Evolutionary conservation across 2,329 filamentous ascomycete genomes (phyloP), one percentile per base, ranked within the genome.

Genomic region (Colletotrichum falcatum): DNA sequence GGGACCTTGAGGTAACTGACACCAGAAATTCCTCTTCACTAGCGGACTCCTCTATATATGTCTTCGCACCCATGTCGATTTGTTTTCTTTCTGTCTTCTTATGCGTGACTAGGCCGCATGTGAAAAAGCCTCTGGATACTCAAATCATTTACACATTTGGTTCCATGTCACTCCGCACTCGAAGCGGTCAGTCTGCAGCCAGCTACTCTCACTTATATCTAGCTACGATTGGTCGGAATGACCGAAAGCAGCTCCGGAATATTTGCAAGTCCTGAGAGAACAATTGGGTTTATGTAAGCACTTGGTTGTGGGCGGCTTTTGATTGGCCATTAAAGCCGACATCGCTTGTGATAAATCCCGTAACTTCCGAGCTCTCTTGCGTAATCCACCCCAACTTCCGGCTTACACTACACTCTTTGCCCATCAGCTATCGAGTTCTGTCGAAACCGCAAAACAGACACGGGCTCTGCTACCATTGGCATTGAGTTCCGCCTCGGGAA

Each of bases 351-450:
- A 12, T 26, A n/a, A n/a, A 33, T 42, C 12, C 7, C 20, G 54
- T 30, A 65, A 59, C 18, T 51, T 28, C 62, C 62, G 62, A 67
- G 35, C 14, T 23, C 39, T 39, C 42, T 42, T 48, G 7, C 18
- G 35, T 26, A 20, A 20, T 54, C 44, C 55, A 42, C 28, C 11
- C 4, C 33, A 51, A 63, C 51, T 63, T 55, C 49, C 59, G 65
- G 54, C 42, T 59, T 65, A 65, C 44, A 65, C 62, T 48, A 12
- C 48, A 33, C 33, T 33, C 16, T 26, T 26, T 44, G 26, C 35
- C 33, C 14, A 26, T 35, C 44, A 60, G 20, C 20, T 7, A 23
- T 20, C 30, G 11, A 55, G 14, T 14, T 16, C n/a, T 26, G 14
- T 26, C 7, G 53, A 39, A 37, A 39, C 35, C 28, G 9, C 30